phyloP scores from a whole-genome alignment of 108 stramenopile genomes.

The Skeletonema grethae region DNA sequence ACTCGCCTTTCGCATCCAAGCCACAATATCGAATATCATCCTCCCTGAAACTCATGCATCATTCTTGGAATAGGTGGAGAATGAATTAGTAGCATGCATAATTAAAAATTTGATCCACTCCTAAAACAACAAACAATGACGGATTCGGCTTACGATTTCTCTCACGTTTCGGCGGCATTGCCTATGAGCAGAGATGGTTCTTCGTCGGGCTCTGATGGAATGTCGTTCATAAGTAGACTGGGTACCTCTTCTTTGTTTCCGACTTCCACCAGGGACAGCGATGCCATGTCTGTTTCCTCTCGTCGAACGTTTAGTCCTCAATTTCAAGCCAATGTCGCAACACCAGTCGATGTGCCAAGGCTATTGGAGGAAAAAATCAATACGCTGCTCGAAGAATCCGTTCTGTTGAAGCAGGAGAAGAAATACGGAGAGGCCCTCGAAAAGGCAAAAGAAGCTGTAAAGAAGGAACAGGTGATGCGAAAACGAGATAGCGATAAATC shows the following conservation, averaged over 20 bases:
- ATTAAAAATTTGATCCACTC: too few species aligned
- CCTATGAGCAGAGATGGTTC: background rate
- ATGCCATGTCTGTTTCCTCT: background rate
- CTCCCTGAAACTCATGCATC: too few species aligned
- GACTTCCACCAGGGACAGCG: background rate
- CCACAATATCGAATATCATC: too few species aligned
- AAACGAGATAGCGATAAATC: slow-evolving; percentile 65
- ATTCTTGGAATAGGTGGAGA: too few species aligned
- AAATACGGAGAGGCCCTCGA: slow-evolving; percentile 70
- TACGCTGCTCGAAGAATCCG: slow-evolving; percentile 67
- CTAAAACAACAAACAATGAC: background rate
- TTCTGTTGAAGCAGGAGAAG: slow-evolving; percentile 41
- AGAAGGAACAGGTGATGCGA: slow-evolving; percentile 64
- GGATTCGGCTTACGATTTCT: background rate
- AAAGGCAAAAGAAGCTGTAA: slow-evolving; percentile 83
- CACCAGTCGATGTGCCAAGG: slow-evolving; percentile 16
- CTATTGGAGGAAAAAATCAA: slow-evolving; percentile 77
- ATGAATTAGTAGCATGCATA: too few species aligned
- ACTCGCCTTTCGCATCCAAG: too few species aligned
- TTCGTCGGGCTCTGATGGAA: background rate
- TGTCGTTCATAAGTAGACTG: background rate
- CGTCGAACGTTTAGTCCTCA: background rate
- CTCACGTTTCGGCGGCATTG: background rate
- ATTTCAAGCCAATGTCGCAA: background rate
- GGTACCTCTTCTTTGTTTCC: background rate